Conservation (phyloP, 148 eudicot species). For the Silene latifolia region DNA sequence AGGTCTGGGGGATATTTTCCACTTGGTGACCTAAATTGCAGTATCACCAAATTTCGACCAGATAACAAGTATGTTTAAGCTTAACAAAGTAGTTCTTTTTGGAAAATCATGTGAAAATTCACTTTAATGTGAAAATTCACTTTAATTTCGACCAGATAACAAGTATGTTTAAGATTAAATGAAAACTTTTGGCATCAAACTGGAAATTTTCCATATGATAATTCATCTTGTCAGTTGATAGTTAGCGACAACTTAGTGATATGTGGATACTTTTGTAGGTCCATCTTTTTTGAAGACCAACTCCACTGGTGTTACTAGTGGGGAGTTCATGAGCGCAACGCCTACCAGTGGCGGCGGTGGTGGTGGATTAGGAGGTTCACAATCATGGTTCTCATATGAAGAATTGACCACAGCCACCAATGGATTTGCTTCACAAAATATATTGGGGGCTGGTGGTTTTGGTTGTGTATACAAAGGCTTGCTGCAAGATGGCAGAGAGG, state of each 20-base stretch:
- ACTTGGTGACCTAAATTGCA: no score
- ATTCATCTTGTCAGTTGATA: neutral
- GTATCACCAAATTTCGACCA: no score
- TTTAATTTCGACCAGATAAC: no score
- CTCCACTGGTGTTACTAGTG: conserved; percentile 25
- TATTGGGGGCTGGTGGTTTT: conserved; percentile 93
- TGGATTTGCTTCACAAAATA: conserved; percentile 64
- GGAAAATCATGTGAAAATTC: no score
- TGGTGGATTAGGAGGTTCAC: conserved; percentile 53
- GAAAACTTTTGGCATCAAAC: no score
- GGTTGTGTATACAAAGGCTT: conserved; percentile 87
- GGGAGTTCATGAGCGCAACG: conserved; percentile 41
- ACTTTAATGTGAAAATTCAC: no score
- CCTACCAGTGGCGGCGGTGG: conserved; percentile 44
- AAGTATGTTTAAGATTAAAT: no score
- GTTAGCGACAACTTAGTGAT: neutral
- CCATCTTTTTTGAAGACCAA: conserved; percentile 37
- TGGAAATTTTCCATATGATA: neutral
- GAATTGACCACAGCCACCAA: conserved; percentile 66
- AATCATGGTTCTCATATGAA: conserved; percentile 74
- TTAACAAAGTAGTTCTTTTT: no score
- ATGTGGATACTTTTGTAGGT: conserved; percentile 20
- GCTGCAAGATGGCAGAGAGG: conserved; percentile 73
- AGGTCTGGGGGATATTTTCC: no score
- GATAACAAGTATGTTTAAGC: no score